Base-by-base conservation (phyloP, 2,329 filamentous ascomycete genomes). In the Macrophomina phaseolina region DNA sequence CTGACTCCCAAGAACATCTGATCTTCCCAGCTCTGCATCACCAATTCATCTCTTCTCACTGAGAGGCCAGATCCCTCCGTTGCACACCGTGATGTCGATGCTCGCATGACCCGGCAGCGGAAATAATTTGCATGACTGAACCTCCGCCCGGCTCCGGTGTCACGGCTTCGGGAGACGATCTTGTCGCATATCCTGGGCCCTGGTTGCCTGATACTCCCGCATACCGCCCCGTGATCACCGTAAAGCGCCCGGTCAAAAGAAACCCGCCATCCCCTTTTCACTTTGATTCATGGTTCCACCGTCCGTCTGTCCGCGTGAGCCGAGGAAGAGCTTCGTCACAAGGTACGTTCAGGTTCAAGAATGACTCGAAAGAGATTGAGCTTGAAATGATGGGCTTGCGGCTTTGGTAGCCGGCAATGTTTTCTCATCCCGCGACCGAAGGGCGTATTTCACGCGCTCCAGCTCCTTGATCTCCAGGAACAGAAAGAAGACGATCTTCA, bases 141-240 rank as follows among this genome's bases (percentile, higher is more conserved):
- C 11, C 28, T 60, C 55, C 23, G 55, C 23, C 14, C 23, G 11
- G 16, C 55, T 48, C 40, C 55, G 40, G 46, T 12, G 28, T 16
- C 55, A 45, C 42, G 38, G 55, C 28, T 9, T n/a, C 34, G 55
- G 55, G 16, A 46, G 53, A 16, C 4, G 55, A 46, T 60, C 55
- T 5, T 34, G 9, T n/a, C 55, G 14, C 14, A 7, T 11, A 18
- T 34, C 14, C 40, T 9, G 55, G 55, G n/a, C 34, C 3, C 18
- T 9, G 52, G 6, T 40, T 56, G 52, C 34, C 52, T 56, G n/a
- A 40, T 40, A n/a, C 52, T 23, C 55, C 34, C 18, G n/a, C 52
- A 36, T 8, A 40, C 49, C 28, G 32, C 40, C 6, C 34, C 16
- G 5, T 40, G 14, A 8, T 36, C 51, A 18, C 3, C 23, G 23